Conservation (phyloP, 2,329 filamentous ascomycete genomes). For the Exophiala oligosperma region DNA sequence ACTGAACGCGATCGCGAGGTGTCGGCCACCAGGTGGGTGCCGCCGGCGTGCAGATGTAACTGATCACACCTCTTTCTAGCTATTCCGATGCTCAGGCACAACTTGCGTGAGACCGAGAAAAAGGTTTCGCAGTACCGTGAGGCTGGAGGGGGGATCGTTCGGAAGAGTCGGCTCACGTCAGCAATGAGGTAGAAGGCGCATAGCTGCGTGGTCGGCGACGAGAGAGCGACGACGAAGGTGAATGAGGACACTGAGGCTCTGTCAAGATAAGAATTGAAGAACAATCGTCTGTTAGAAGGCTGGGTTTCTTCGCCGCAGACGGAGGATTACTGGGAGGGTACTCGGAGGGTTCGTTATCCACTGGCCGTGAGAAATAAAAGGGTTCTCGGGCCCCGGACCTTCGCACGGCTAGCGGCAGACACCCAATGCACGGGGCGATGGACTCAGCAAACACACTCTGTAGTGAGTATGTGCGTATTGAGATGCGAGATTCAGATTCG, state of each 20-base stretch:
- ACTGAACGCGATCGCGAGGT: not conserved
- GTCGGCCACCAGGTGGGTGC: not conserved
- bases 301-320: not conserved
- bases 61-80: not conserved
- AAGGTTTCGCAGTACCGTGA: conserved; percentile 5
- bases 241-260: conserved; percentile 4
- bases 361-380: not conserved
- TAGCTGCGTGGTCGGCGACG: conserved; percentile 11
- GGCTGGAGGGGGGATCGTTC: conserved; percentile 14
- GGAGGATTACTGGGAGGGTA: no score
- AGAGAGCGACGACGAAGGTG: conserved; percentile 7
- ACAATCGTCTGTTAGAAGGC: not conserved
- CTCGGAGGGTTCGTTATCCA: not conserved
- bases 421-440: no score
- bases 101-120: conserved; percentile 3
- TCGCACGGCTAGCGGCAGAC: not conserved
- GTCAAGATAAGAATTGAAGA: not conserved
- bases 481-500: no score
- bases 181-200: conserved; percentile 20
- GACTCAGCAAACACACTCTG: no score
- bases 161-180: conserved; percentile 29
- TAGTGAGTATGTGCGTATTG: no score
- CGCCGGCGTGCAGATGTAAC: not conserved
- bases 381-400: not conserved
- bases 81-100: conserved; percentile 4